A percentile compares a stretch with the other conserved stretches of the same genome.
These are phyloP conservation scores for Bacterosira constricta DNA, from an alignment of 108 stramenopile genomes.

Conservation along the genomic window DNA sequence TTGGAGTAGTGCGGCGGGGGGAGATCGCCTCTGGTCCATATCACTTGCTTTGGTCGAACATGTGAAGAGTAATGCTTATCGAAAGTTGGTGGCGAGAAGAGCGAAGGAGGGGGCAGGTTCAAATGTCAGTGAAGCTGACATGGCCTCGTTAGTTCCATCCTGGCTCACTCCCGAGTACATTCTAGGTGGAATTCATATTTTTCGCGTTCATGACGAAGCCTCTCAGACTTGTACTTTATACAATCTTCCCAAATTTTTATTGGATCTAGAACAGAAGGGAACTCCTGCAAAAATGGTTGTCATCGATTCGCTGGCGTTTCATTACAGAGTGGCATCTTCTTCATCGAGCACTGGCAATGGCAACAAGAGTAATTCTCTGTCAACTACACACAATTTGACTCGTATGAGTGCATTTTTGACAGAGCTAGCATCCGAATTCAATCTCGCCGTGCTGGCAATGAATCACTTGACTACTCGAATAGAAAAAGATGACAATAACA, in stretches of 20 bases:
- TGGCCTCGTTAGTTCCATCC: conserved; percentile 26
- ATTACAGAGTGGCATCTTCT: conserved; percentile 70
- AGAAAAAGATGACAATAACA: conserved; percentile 20
- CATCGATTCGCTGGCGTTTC: conserved; percentile 95
- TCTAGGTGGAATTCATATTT: conserved; percentile 87
- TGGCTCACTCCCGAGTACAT: conserved; percentile 63
- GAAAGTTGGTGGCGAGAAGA: conserved; percentile 31
- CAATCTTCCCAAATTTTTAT: conserved; percentile 53
- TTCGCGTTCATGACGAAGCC: conserved; percentile 87
- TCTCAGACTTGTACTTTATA: conserved; percentile 87
- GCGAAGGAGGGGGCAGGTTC: background rate
- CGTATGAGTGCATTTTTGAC: conserved; percentile 72
- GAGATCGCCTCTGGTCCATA: conserved; percentile 82
- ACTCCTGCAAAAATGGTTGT: conserved; percentile 77
- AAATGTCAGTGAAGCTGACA: conserved; percentile 1
- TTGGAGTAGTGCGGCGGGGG: conserved; percentile 57
- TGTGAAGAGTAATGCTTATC: conserved; percentile 42
- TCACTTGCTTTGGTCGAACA: conserved; percentile 71
- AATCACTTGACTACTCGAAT: conserved; percentile 96
- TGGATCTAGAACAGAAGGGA: conserved; percentile 37
- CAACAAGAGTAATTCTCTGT: conserved; percentile 38
- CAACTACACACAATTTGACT: conserved; percentile 71
- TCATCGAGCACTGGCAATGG: background rate
- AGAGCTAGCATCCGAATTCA: conserved; percentile 63
- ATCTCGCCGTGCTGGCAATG: conserved; percentile 85